Base-by-base conservation (phyloP, 257 asterid species). In the Leptodermis oblonga region DNA sequence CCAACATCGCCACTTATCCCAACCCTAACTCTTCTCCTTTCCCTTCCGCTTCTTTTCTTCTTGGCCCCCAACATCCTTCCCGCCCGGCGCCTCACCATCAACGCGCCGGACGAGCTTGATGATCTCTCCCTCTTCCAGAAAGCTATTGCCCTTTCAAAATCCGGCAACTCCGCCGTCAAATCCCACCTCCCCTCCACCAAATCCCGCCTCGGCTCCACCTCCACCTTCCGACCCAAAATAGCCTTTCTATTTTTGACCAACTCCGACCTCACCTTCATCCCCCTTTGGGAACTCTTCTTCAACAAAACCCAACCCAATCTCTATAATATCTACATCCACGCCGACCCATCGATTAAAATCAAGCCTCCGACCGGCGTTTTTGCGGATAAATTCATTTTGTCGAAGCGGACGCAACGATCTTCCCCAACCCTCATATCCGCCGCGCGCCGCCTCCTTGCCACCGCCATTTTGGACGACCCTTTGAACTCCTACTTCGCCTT, bases 191-290 rank as follows among this genome's bases (percentile, higher is more conserved):
- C 92, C 61, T 77, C 96, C 65, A 80, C 80, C 68, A 85, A 75
- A 77, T 81, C 88, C 51, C 95, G 82, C 43, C 83, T 88, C 15
- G 88, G 93, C 67, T 68, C 93, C 75, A 70, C 90, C 71, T 76
- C 90, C 72, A 80, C 83, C 58, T 87, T 86, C 78, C 88, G 90
- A 20, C 95, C 97, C 65, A 92, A 90, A 61, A 87, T 92, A 75
- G 98, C 97, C 4, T 92, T 92, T 80, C 77, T 92, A 6, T 92
- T 90, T 77, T 84, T 92, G 65, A 92, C 93, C 8, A 90, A 92
- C 72, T 82, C 98, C 46, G 81, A 79, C 55, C 90, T 92, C 67
- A 76, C 83, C 68, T 89, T 92, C 80, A 80, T 85, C 61, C 90
- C 92, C n/a, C 69, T 92, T 0, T 92, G 96, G 98, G 77, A 88